Conservation (phyloP, 768 basidiomycete genomes). For the Brasilioporus rufonigricans region DNA sequence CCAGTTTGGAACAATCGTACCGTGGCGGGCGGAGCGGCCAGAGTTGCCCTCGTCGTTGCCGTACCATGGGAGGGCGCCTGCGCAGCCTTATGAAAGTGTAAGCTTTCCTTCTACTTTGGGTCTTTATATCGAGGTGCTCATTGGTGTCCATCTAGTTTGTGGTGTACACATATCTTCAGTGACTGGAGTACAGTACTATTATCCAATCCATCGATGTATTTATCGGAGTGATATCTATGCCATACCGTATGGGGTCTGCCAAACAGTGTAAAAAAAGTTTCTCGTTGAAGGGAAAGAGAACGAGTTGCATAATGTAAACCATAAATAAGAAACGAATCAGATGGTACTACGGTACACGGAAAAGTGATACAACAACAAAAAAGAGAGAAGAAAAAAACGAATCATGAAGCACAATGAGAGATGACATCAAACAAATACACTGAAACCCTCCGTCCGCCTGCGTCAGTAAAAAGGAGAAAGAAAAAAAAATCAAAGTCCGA, state of each 20-base stretch:
- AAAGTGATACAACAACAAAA: conserved; percentile 16
- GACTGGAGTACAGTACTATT: not conserved
- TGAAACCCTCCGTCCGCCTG: not conserved
- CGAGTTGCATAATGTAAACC: conserved; percentile 22
- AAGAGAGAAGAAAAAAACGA: not conserved
- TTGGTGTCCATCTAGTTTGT: conserved; percentile 34
- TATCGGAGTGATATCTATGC: conserved; percentile 17
- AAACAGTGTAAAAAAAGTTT: not conserved
- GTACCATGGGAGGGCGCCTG: conserved; percentile 50
- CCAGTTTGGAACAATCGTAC: conserved; percentile 43
- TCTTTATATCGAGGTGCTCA: not conserved
- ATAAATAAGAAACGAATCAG: conserved; percentile 21
- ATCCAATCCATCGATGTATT: conserved; percentile 12
- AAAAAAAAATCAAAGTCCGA: conserved; percentile 37
- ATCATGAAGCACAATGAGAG: conserved; percentile 8
- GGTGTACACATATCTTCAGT: conserved; percentile 35
- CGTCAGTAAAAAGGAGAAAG: too few relatives aligned
- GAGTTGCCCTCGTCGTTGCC: conserved; percentile 66
- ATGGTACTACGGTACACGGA: not conserved
- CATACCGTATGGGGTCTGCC: not conserved
- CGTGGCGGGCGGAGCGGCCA: conserved; percentile 43
- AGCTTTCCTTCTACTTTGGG: conserved; percentile 21
- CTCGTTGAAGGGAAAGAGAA: too few relatives aligned
- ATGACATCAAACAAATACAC: not conserved
- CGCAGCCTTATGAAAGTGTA: conserved; percentile 55